Evolutionary conservation across 2,329 filamentous ascomycete species (phyloP), one percentile per base, ranked within the genome.

Genomic region (Claviceps cyperi): DNA sequence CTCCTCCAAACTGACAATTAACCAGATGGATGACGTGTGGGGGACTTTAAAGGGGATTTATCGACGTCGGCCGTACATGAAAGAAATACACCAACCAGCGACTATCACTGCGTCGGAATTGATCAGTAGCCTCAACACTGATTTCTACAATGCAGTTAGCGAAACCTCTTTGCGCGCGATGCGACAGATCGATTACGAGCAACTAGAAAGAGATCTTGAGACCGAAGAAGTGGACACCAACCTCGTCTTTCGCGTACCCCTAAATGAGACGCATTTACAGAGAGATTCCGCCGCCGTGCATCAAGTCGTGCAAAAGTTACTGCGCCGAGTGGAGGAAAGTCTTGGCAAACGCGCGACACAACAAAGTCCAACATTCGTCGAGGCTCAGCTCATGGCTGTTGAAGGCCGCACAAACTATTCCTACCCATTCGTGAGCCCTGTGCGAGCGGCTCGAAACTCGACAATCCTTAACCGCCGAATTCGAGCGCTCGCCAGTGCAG

Each of bases 11-110:
- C 52, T 66, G 43, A 54, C 54, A 21, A 44, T 55, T 19, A 22
- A 57, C 17, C 61, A 68, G 50, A 65, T 64, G 60, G 57, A 64
- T 9, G 49, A 55, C 3, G 41, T 68, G 2, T 67, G 65, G 64
- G 44, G 53, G 3, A 52, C 53, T 1, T 48, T 67, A 35, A 67
- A 65, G 52, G 51, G 53, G 4, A 56, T 67, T 17, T 60, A 62
- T 47, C 54, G 48, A 11, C 57, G 57, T n/a, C 59, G 64, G 5
- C 64, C 65, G 1, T 66, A 56, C n/a, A 61, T 66, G 61, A 65
- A 65, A 51, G 64, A 67, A 38, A 59, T 66, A 15, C 51, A 63
- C 28, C 58, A 57, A 7, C 64, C 65, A 22, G 59, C 59, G 5
- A 58, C 56, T 5, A 47, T 62, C 19, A 54, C 57, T 13, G 53